phyloP scores from a whole-genome alignment of 805 yeast species.

The Cyberlindnera mycetangii region DNA sequence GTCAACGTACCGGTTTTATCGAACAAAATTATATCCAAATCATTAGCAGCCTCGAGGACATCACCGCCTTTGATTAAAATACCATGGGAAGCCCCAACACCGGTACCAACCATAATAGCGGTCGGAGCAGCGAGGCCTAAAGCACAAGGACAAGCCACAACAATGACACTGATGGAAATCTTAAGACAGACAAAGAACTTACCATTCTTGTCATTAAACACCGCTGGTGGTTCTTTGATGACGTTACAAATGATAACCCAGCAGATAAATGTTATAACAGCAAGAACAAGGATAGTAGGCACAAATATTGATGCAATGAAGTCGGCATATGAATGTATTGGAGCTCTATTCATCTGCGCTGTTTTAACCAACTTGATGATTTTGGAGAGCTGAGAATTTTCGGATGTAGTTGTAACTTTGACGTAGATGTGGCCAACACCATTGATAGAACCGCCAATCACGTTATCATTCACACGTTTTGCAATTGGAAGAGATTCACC shows the following conservation, averaged over 20 bases:
- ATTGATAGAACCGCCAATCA: slow-evolving; percentile 91
- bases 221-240: slow-evolving; percentile 41
- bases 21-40: slow-evolving; percentile 66
- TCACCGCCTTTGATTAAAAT: slow-evolving; percentile 93
- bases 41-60: slow-evolving; percentile 69
- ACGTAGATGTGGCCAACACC: slow-evolving; percentile 71
- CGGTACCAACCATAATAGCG: slow-evolving; percentile 98
- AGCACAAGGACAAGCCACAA: slow-evolving; percentile 99
- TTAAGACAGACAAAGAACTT: slow-evolving; percentile 66
- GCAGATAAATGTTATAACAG: slow-evolving; percentile 60
- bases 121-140: slow-evolving; percentile 97
- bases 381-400: slow-evolving; percentile 81
- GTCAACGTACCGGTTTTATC: slow-evolving; percentile 98
- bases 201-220: slow-evolving; percentile 50
- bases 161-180: slow-evolving; percentile 86
- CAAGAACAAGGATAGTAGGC: slow-evolving; percentile 61
- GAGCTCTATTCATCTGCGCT: slow-evolving; percentile 87
- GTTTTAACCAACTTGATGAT: slow-evolving; percentile 83
- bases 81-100: slow-evolving; percentile 89
- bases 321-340: slow-evolving; percentile 89
- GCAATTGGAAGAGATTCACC: slow-evolving; percentile 84
- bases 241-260: slow-evolving; percentile 50
- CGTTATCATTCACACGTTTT: slow-evolving; percentile 56
- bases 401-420: slow-evolving; percentile 69
- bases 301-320: slow-evolving; percentile 82